Evolutionary conservation across 306 rosid species (phyloP), one percentile per base, ranked within the genome.

Genomic region (Fagus sylvatica): DNA sequence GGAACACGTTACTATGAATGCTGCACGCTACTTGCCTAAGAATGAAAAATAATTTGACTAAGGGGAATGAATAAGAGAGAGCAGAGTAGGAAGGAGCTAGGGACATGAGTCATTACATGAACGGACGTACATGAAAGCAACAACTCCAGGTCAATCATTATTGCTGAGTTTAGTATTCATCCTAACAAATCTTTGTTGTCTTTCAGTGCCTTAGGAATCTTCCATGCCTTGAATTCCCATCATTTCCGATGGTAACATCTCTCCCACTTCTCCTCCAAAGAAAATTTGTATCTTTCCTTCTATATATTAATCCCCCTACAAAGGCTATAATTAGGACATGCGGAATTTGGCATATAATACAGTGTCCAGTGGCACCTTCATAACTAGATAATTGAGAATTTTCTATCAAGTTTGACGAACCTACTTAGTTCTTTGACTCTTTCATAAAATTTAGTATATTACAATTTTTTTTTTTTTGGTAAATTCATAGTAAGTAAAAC

Each of bases 151-250:
- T 75, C 54, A 69, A 79, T 70, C 55, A 80, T 66, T 33, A 32
- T 36, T 22, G 4, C 74, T 0, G 33, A 68, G 9, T 40, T 54
- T 37, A 49, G 60, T 42, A 53, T 68, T 33, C 1, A 10, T 57
- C 8, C 37, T 9, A 37, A 59, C 77, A 75, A 77, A 41, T 53
- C 34, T 69, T 76, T 80, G 74, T 73, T 77, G 90, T 81, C 80
- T 60, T 39, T 75, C 66, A 49, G 75, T 49, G 73, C 61, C 12
- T 10, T 3, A 34, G 51, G 90, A 76, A 87, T 87, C 82, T 87
- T 80, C 42, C 40, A 68, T 39, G 32, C 33, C 69, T 8, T 40
- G 8, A 71, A 36, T 77, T 77, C 74, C 41, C 49, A 66, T 40
- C 72, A 40, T 48, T n/a, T 61, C 60, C 51, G 48, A 46, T 70